Evolutionary conservation across 257 asterid genomes (phyloP), one percentile per base, ranked within the genome.

Genomic region (Haberlea rhodopensis): DNA sequence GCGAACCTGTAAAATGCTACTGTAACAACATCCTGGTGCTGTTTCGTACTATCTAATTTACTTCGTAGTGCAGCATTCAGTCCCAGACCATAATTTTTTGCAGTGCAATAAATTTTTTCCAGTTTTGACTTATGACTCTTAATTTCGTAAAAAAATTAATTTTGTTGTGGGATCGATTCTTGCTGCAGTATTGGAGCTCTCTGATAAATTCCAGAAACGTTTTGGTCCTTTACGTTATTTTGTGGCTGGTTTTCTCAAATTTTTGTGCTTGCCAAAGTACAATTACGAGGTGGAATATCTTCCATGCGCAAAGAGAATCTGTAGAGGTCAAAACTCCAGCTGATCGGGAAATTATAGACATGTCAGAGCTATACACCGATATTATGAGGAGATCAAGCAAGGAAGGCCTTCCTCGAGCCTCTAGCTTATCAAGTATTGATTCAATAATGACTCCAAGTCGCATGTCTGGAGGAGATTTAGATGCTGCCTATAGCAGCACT

Each of bases 221-320:
- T 92, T 89, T 63, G 99, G 99, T 74, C 99, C 99, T 26, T 65
- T 92, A 32, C 95, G 99, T 21, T 92, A 92, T 75, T 87, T 92
- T 37, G 97, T 92, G 62, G 99, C 99, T 45, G 99, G 99, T 37
- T 77, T 92, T 71, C 94, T 92, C 76, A 92, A 89, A 74, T 87
- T 89, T 74, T 65, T 89, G 69, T 92, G 99, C 87, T 78, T 92
- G 78, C 99, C 96, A 19, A 92, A 87, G 84, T 92, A 85, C 87
- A 87, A 63, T 71, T 92, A 82, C 53, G 99, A 89, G 79, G 85
- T 92, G 58, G 97, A 92, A 74, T 92, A 92, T 73, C 91, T 92
- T 54, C 97, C 96, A 4, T n/a, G 89, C 91, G 59, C 76, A 66
- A 48, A 75, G 69, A 69, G 95, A 76, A 65, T 65, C 78, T 63